Conservation (phyloP, 2,329 filamentous ascomycete species). For the Curvularia sp. region DNA sequence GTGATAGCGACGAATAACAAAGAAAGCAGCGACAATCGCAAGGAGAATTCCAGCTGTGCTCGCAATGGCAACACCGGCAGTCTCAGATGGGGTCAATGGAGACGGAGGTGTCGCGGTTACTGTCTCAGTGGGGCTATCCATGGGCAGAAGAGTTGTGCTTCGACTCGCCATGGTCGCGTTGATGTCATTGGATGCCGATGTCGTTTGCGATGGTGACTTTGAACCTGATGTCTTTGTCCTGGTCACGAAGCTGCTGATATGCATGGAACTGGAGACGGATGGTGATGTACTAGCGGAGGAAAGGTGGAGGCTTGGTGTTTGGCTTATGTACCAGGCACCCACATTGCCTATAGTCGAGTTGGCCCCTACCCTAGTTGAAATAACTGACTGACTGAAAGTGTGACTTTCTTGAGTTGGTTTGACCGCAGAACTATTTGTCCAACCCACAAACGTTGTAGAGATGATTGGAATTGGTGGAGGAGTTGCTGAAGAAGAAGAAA, state of each 20-base stretch:
- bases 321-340: not conserved
- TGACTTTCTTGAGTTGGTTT: not conserved
- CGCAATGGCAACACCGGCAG: slow-evolving; percentile 47
- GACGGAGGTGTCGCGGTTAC: slow-evolving; percentile 20
- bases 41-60: slow-evolving; percentile 45
- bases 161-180: not conserved
- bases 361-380: not conserved
- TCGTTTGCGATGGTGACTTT: not conserved
- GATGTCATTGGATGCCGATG: not conserved
- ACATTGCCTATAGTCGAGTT: not conserved
- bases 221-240: slow-evolving; percentile 1
- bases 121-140: slow-evolving; percentile 22
- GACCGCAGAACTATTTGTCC: not conserved
- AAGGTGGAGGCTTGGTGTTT: not conserved
- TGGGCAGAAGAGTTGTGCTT: slow-evolving; percentile 15
- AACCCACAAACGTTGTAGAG: not conserved
- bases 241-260: not conserved
- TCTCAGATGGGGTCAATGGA: slow-evolving; percentile 41
- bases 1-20: slow-evolving; percentile 44
- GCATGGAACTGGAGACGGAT: not conserved
- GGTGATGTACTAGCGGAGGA: not conserved
- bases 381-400: slow-evolving; percentile 1
- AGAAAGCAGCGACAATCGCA: slow-evolving; percentile 43
- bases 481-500: not conserved
- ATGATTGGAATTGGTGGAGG: not conserved